Conservation (phyloP, 495 filamentous ascomycete species). For the Barbatosphaeria neglecta region DNA sequence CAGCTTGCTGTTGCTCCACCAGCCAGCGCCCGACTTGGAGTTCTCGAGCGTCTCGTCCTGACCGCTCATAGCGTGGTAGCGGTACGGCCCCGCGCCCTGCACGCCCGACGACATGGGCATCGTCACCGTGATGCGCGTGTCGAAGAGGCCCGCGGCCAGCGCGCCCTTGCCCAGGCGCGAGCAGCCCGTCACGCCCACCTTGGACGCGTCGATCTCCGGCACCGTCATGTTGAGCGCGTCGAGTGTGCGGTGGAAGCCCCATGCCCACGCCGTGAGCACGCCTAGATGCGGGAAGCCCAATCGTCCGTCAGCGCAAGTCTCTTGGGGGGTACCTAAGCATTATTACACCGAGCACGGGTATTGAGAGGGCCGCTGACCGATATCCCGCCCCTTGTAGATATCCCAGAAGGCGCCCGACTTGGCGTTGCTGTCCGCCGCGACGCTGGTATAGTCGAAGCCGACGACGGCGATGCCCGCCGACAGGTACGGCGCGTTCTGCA, state of each 20-base stretch:
- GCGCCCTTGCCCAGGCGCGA: slow-evolving; percentile 42
- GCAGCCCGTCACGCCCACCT: slow-evolving; percentile 40
- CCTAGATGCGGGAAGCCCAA: no score
- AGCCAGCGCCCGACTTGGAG: slow-evolving; percentile 40
- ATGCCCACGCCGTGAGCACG: slow-evolving; percentile 40
- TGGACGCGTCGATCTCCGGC: slow-evolving; percentile 34
- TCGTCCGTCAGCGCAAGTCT: no score
- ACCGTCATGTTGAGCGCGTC: slow-evolving; percentile 38
- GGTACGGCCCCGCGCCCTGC: slow-evolving; percentile 40
- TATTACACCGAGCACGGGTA: not conserved
- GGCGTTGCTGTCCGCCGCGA: slow-evolving; percentile 38
- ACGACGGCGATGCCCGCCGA: slow-evolving; percentile 38
- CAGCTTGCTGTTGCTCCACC: slow-evolving; percentile 37
- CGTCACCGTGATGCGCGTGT: slow-evolving; percentile 40
- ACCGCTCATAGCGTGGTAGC: slow-evolving; percentile 38
- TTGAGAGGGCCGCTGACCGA: slow-evolving; percentile 22
- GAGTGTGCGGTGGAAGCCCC: slow-evolving; percentile 42
- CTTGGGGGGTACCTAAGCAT: no score
- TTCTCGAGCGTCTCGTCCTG: slow-evolving; percentile 45
- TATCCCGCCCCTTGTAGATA: slow-evolving; percentile 39
- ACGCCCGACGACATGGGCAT: slow-evolving; percentile 45
- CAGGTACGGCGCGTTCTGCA: slow-evolving; percentile 38
- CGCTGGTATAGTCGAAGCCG: slow-evolving; percentile 37
- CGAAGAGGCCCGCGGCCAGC: slow-evolving; percentile 38
- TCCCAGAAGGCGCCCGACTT: slow-evolving; percentile 43